Percentiles rank a stretch among this genome's conserved stretches.
These are phyloP conservation scores for Pyrus betulifolia DNA, from an alignment of 306 rosid genomes.

Conservation along the genomic window DNA sequence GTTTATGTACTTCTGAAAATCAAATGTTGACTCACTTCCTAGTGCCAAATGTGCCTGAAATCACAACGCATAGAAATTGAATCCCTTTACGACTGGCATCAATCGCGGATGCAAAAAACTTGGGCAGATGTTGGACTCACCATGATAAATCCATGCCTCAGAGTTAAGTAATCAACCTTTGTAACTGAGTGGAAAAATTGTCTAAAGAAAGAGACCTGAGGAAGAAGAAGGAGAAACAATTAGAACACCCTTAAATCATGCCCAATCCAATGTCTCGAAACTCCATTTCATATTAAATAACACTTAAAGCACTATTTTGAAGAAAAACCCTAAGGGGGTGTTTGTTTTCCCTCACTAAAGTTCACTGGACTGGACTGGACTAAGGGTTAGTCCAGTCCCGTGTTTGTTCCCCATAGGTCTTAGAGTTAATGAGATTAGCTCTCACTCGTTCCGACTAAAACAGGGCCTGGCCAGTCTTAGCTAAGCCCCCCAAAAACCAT, in stretches of 20 bases:
- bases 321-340: too few species aligned
- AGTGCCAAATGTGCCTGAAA: conserved; percentile 81
- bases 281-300: too few species aligned
- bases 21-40: conserved; percentile 46
- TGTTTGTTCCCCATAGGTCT: too few species aligned
- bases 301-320: too few species aligned
- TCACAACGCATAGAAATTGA: neutral
- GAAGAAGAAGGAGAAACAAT: neutral
- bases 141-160: conserved; percentile 78
- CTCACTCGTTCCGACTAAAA: too few species aligned
- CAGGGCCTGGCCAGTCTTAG: too few species aligned
- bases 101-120: neutral
- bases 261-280: neutral
- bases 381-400: too few species aligned
- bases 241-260: neutral
- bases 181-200: conserved; percentile 64
- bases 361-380: too few species aligned
- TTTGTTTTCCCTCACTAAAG: too few species aligned
- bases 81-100: neutral
- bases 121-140: conserved; percentile 30
- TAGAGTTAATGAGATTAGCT: too few species aligned
- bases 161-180: conserved; percentile 61
- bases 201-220: conserved; percentile 78
- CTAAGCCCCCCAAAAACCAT: too few species aligned
- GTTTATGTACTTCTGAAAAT: conserved; percentile 67